Conservation (phyloP, 1,139 yeast genomes). For the Hyphopichia pseudoburtonii region DNA sequence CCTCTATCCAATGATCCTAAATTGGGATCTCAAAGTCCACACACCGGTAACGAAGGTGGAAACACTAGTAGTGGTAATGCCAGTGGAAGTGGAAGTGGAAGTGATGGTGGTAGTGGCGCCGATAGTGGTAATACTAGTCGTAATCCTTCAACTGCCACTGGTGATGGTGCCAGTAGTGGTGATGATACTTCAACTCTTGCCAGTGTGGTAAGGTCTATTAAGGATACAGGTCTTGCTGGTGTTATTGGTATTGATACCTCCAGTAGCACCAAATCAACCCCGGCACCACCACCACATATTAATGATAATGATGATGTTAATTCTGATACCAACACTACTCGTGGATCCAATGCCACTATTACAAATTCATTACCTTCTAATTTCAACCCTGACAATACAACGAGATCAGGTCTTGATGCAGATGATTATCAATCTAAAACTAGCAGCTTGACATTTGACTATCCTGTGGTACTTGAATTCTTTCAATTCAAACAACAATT, state of each 20-base stretch:
- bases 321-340: background rate
- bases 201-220: background rate
- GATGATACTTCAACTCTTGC: background rate
- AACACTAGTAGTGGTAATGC: slow-evolving; percentile 4
- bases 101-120: background rate
- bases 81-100: background rate
- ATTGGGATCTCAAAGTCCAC: slow-evolving; percentile 10
- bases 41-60: slow-evolving; percentile 5
- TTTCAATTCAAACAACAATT: slow-evolving; percentile 72
- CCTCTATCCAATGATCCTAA: slow-evolving; percentile 3
- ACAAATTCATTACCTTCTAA: background rate
- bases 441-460: slow-evolving; percentile 44
- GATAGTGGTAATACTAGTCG: background rate
- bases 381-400: background rate
- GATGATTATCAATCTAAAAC: background rate
- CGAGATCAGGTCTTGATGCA: background rate
- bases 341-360: background rate
- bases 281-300: no score
- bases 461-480: slow-evolving; percentile 71
- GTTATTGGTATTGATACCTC: background rate
- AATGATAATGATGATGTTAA: background rate
- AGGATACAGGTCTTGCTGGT: background rate
- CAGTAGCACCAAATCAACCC: background rate
- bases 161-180: background rate
- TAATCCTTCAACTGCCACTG: no score